A percentile compares a stretch with the other conserved stretches of the same genome.
phyloP scores from a whole-genome alignment of 2,329 filamentous ascomycete genomes.

The Pseudogymnoascus sp. region DNA sequence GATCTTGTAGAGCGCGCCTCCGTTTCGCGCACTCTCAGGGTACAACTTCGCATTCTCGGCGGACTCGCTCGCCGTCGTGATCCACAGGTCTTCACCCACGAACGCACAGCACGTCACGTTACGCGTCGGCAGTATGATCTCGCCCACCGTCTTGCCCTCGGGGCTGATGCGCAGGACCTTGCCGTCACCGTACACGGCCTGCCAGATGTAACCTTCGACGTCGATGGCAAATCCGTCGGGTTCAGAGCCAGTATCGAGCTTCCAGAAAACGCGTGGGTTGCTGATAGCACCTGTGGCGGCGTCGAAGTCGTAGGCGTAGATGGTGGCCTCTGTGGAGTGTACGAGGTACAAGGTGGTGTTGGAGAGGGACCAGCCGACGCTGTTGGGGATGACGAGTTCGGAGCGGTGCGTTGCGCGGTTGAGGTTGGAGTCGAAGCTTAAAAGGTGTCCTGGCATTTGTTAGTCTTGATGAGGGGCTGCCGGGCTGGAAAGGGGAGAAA shows the following conservation, averaged over 20 bases:
- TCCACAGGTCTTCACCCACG: slow-evolving; percentile 66
- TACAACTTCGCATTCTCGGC: slow-evolving; percentile 54
- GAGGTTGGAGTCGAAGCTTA: slow-evolving; percentile 61
- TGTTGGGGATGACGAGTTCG: slow-evolving; percentile 74
- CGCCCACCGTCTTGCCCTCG: slow-evolving; percentile 63
- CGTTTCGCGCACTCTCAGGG: slow-evolving; percentile 54
- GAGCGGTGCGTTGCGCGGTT: slow-evolving; percentile 54
- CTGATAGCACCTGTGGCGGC: slow-evolving; percentile 55
- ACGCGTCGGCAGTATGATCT: slow-evolving; percentile 68
- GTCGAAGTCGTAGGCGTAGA: slow-evolving; percentile 72
- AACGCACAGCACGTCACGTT: slow-evolving; percentile 80
- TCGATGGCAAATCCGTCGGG: slow-evolving; percentile 86
- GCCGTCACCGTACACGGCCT: slow-evolving; percentile 73
- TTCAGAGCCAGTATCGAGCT: slow-evolving; percentile 54
- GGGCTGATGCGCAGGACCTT: slow-evolving; percentile 66
- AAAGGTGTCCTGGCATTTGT: slow-evolving; percentile 56
- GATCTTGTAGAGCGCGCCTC: slow-evolving; percentile 68
- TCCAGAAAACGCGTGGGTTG: slow-evolving; percentile 59
- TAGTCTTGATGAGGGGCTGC: neutral
- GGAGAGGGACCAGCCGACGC: slow-evolving; percentile 72
- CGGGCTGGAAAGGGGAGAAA: neutral
- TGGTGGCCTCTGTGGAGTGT: slow-evolving; percentile 64
- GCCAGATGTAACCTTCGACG: slow-evolving; percentile 80
- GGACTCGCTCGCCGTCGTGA: slow-evolving; percentile 64
- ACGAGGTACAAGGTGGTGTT: slow-evolving; percentile 67